phyloP scores from a whole-genome alignment of 2,329 filamentous ascomycete genomes.

The Myriosclerotinia duriaeana region DNA sequence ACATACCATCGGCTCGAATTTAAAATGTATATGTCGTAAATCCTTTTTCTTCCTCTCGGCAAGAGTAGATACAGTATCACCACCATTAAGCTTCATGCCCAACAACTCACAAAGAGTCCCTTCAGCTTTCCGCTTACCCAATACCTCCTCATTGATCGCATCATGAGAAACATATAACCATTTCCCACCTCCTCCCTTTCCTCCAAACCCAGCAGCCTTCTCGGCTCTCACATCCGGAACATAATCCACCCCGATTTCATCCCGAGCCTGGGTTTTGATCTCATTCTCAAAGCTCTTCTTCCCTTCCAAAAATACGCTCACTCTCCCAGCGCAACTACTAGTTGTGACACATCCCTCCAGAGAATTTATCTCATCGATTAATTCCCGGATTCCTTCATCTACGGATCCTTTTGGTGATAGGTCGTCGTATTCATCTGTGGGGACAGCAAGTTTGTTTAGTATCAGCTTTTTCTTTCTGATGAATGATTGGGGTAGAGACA shows the following conservation, averaged over 20 bases:
- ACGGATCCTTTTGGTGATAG: slow-evolving; percentile 86
- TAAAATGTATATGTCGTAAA: slow-evolving; percentile 70
- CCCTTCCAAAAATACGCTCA: slow-evolving; percentile 87
- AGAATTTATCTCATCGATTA: slow-evolving; percentile 77
- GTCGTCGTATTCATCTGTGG: slow-evolving; percentile 73
- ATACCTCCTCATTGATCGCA: slow-evolving; percentile 49
- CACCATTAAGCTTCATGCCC: slow-evolving; percentile 44
- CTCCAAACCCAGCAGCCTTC: slow-evolving; percentile 57
- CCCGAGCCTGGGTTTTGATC: slow-evolving; percentile 23
- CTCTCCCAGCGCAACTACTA: slow-evolving; percentile 85
- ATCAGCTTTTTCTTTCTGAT: slow-evolving; percentile 68
- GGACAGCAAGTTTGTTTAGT: slow-evolving; percentile 65
- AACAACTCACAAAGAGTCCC: slow-evolving; percentile 41
- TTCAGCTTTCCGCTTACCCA: slow-evolving; percentile 29
- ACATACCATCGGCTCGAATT: slow-evolving; percentile 91
- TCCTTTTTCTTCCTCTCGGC: slow-evolving; percentile 9
- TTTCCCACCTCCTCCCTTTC: slow-evolving; percentile 78
- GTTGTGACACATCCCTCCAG: slow-evolving; percentile 80
- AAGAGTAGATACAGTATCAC: background rate
- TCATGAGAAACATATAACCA: slow-evolving; percentile 92
- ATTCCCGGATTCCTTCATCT: slow-evolving; percentile 71
- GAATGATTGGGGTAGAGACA: slow-evolving; percentile 46
- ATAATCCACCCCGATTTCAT: slow-evolving; percentile 28
- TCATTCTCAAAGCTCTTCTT: slow-evolving; percentile 44
- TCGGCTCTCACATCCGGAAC: slow-evolving; percentile 30